A percentile compares a stretch with the other conserved stretches of the same genome.
Conservation (phyloP, 2,329 filamentous ascomycete species). For the Dactylellina haptotyla region DNA sequence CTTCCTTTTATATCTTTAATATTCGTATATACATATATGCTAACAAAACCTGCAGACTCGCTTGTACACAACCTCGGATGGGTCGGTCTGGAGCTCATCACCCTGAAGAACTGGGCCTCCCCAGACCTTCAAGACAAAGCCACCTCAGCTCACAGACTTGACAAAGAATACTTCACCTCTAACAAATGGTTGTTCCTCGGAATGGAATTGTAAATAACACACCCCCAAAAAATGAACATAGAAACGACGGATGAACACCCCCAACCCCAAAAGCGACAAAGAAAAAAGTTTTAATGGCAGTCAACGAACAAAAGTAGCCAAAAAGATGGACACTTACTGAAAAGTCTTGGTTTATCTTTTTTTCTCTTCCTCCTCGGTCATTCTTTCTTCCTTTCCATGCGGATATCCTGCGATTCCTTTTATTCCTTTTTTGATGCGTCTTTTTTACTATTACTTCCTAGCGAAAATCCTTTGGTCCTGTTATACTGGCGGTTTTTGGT, state of each 20-base stretch:
- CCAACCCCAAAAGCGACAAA: slow-evolving; percentile 17
- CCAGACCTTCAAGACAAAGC: slow-evolving; percentile 62
- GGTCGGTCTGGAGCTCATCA: slow-evolving; percentile 88
- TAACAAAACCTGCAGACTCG: slow-evolving; percentile 59
- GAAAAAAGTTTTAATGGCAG: slow-evolving; percentile 47
- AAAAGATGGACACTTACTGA: slow-evolving; percentile 39
- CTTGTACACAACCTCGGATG: slow-evolving; percentile 86
- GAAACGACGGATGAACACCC: slow-evolving; percentile 43
- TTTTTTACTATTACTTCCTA: slow-evolving; percentile 35
- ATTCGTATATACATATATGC: slow-evolving; percentile 1
- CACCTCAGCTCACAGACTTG: slow-evolving; percentile 50
- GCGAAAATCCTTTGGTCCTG: slow-evolving; percentile 35
- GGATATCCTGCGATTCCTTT: slow-evolving; percentile 42
- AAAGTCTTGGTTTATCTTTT: slow-evolving; percentile 30
- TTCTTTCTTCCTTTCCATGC: slow-evolving; percentile 49
- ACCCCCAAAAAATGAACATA: slow-evolving; percentile 30
- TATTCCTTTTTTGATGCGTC: slow-evolving; percentile 27
- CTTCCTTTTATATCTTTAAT: not conserved
- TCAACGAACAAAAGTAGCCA: slow-evolving; percentile 31
- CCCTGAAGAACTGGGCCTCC: slow-evolving; percentile 77
- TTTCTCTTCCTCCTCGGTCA: slow-evolving; percentile 35
- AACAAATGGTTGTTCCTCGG: slow-evolving; percentile 84
- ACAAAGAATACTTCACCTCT: slow-evolving; percentile 72
- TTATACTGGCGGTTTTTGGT: slow-evolving; percentile 21
- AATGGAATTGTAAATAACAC: slow-evolving; percentile 76